Conservation (phyloP, 345 rosid genomes). For the Schrenkiella parvula region DNA sequence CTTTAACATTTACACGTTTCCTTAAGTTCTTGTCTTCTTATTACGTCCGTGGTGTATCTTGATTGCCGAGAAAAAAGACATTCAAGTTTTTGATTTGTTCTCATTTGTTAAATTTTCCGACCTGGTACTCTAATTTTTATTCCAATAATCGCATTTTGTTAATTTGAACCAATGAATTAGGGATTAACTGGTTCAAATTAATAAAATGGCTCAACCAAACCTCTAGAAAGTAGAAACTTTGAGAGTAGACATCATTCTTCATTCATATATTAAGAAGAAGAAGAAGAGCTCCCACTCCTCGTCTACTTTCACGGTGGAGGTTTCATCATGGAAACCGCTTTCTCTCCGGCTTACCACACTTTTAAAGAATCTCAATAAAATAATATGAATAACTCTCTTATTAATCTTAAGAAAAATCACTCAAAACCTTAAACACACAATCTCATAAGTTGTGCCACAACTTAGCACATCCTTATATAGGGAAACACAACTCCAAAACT, state of each 20-base stretch:
- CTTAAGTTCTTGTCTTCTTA: neutral
- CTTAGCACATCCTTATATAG: too few relatives aligned
- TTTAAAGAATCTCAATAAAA: too few relatives aligned
- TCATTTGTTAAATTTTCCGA: neutral
- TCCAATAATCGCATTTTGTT: neutral
- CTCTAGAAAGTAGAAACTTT: neutral
- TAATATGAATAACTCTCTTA: too few relatives aligned
- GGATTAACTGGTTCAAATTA: too few relatives aligned
- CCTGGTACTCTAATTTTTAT: neutral
- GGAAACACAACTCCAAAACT: too few relatives aligned
- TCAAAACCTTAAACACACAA: too few relatives aligned
- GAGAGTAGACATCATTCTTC: too few relatives aligned
- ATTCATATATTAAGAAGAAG: too few relatives aligned
- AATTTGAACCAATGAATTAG: neutral
- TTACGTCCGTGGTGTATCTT: neutral
- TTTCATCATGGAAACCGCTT: conserved; percentile 38
- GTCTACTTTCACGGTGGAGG: conserved; percentile 54
- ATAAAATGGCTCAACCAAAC: neutral
- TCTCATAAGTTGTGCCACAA: too few relatives aligned
- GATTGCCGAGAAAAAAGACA: neutral
- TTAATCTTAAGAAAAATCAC: too few relatives aligned
- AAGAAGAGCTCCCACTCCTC: conserved; percentile 36
- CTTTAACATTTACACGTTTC: neutral
- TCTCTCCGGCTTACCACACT: conserved; percentile 25
- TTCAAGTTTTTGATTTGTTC: neutral